Evolutionary conservation across 2,329 filamentous ascomycete genomes (phyloP), one percentile per base, ranked within the genome.

Genomic region (Trichoderma sp.): DNA sequence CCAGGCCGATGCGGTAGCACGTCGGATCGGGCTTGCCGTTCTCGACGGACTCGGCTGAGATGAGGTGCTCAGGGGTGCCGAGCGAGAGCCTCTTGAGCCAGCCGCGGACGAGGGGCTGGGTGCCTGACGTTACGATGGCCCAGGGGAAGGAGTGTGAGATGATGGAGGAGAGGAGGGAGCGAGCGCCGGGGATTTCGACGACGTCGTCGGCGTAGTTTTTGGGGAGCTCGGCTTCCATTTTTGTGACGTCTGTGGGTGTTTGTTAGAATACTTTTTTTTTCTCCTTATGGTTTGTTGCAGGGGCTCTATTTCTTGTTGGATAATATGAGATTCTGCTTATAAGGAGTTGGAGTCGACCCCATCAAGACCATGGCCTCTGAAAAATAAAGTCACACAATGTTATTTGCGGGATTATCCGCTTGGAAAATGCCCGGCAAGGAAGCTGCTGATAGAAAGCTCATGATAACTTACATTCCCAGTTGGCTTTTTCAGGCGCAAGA

Each of bases 81-180:
- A 95, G 86, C 47, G 84, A 80, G 70, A 94, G 84, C 37, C 89
- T 87, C 47, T 85, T 81, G 57, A 94, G 85, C 92, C 92, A 95
- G 72, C 92, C 92, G 60, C 83, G 83, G 7, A 94, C 87, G 13
- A 95, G 86, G 71, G 83, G 88, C 64, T 82, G 77, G 2, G 91
- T 92, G 53, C 91, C 92, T 0, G 91, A 93, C 0, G 89, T 91
- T 69, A 94, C 94, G 74, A 98, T 96, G 62, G 93, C 92, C 96
- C 95, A 98, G 68, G 89, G 90, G 4, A 87, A 88, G 53, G 82
- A 80, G 63, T 83, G 82, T 47, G 84, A 79, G 71, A 91, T 91
- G 53, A 97, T 85, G 37, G 84, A 79, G 71, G 88, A 83, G 61
- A 97, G 86, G 66, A 97, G 85, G 35, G 83, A 78, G 71, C 94